Evolutionary conservation across 768 basidiomycete genomes (phyloP), one percentile per base, ranked within the genome.

Genomic region (Inosperma sp.): DNA sequence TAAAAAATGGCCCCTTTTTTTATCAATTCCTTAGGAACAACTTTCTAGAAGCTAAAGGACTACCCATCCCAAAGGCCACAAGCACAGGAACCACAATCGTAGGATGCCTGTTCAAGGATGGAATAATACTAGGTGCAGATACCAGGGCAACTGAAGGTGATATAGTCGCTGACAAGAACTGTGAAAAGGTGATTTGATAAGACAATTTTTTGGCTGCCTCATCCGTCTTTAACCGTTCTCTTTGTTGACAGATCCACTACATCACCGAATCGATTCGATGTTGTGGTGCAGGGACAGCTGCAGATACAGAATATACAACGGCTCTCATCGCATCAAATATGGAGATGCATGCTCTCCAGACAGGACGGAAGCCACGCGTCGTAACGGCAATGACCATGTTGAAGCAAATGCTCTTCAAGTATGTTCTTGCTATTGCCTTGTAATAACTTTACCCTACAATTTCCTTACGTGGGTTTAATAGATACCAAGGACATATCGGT

Each of bases 301-400:
- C 96, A 7, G 96, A 99, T 64, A 97, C 95, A 0, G 93, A 95
- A 66, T 93, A 93, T 62, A 86, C 84, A 27, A 97, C 96, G 40
- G 92, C 91, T 12, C 79, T 93, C 64, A 97, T 99, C 64, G 91
- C 91, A 2, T 93, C 91, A 33, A 96, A 96, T 70, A 90, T 99
- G 69, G 91, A 93, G 67, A 76, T 99, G 12, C 95, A 98, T 64
- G 80, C 83, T 1, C 79, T 98, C 25, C 86, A 88, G 14, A 93
- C 90, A 25, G 94, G 93, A 19, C 74, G 95, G 51, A 92, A 90
- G 68, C 93, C 95, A 4, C 80, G 86, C 52, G 93, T 99, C 16
- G 92, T 95, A 44, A 96, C 96, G 0, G 96, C 95, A 5, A 97
- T 99, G 95, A 97, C 95, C 4, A 89, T 97, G 92, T 75, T 97